A percentile compares a stretch with the other conserved stretches of the same genome.
These are phyloP conservation scores for Nymphaea colorata DNA, from an alignment of 164 flowering plant species.

Conservation along the genomic window DNA sequence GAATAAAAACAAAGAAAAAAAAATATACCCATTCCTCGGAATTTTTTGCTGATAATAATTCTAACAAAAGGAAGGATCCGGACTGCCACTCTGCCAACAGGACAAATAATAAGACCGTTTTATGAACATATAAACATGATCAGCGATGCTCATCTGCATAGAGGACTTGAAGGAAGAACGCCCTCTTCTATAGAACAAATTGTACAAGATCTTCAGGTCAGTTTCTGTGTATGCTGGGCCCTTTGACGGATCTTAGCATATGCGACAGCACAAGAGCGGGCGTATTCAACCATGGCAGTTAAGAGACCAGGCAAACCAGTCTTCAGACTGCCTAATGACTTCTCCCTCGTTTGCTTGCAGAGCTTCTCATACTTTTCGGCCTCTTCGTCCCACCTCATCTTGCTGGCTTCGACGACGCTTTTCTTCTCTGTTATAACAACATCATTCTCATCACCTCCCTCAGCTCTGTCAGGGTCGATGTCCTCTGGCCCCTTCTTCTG, in stretches of 20 bases:
- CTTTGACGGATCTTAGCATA: constrained; percentile 27
- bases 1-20: no score
- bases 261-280: constrained; percentile 27
- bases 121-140: no score
- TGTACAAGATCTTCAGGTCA: neutral
- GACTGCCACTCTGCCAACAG: no score
- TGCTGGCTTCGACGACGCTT: constrained; percentile 50
- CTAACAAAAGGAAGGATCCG: no score
- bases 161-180: constrained; percentile 5
- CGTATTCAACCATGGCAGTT: constrained; percentile 53
- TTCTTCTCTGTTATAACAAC: constrained; percentile 43
- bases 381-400: constrained; percentile 71
- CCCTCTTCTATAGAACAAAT: constrained; percentile 4
- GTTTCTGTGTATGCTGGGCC: constrained; percentile 15
- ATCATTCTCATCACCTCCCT: constrained; percentile 25
- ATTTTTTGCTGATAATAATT: no score
- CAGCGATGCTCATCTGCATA: neutral
- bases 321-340: constrained; percentile 60
- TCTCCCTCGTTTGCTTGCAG: constrained; percentile 77
- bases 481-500: constrained; percentile 30
- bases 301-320: constrained; percentile 75
- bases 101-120: no score
- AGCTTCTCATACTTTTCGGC: constrained; percentile 44
- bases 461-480: constrained; percentile 39
- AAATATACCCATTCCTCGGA: no score